A percentile compares a stretch with the other conserved stretches of the same genome.
Evolutionary conservation across 129 eudicot species (phyloP).

Genomic region (Glebionis coronaria): DNA sequence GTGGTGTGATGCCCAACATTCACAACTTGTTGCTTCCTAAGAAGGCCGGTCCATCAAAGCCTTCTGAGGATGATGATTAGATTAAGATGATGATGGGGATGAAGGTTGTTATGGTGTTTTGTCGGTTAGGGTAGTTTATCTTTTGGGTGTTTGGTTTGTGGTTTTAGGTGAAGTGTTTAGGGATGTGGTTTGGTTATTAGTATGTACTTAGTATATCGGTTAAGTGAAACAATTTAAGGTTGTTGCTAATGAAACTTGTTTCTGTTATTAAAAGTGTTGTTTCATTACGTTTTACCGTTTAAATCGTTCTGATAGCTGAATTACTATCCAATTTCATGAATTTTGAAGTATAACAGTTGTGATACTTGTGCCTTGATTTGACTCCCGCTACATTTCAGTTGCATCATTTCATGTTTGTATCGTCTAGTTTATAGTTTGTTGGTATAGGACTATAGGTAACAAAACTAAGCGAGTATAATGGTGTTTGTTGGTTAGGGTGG

Average conservation of each 20-base stretch:
- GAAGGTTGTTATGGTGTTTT: not conserved
- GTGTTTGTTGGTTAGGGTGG: not conserved
- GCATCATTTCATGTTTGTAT: not conserved
- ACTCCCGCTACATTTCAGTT: not conserved
- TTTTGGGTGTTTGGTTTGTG: not conserved
- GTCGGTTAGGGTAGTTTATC: not conserved
- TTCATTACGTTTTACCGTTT: no score
- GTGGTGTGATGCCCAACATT: conserved; percentile 43
- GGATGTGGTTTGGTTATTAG: conserved; percentile 2
- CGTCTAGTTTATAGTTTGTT: no score
- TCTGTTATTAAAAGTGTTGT: conserved; percentile 27
- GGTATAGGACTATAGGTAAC: no score
- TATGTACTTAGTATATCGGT: conserved; percentile 31
- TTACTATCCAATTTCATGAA: not conserved
- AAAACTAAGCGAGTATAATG: no score
- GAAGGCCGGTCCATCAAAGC: conserved; percentile 32
- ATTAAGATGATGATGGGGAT: not conserved
- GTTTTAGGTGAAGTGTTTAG: conserved; percentile 1
- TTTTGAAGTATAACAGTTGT: not conserved
- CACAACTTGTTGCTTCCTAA: conserved; percentile 36
- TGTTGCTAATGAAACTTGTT: conserved; percentile 14
- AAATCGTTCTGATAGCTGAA: no score
- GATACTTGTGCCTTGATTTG: no score
- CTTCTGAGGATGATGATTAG: conserved; percentile 24
- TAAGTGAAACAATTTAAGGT: conserved; percentile 9